Evolutionary conservation across 176 grass and related monocot genomes (phyloP), one percentile per base, ranked within the genome.

Genomic region (Tillandsia fasciculata): DNA sequence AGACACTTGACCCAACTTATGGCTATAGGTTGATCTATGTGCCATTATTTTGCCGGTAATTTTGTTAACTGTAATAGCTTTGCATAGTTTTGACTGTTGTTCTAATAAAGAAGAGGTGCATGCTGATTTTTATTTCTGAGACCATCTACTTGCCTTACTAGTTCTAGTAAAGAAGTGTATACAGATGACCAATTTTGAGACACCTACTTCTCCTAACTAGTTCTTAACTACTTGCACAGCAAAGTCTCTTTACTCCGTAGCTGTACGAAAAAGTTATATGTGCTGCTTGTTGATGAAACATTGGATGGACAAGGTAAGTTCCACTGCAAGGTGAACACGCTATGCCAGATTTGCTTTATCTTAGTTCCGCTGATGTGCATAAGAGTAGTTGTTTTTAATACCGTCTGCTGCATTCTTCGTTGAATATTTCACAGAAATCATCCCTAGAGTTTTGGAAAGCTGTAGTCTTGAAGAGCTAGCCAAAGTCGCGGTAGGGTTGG

Each of bases 191-290:
- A 18, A 20, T 9, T 61, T 61, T 2, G 10, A 18, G 56, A 20
- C 56, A 9, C 33, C 22, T 10, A 18, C 7, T 23, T 61, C 22
- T 18, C 56, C 56, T 61, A 18, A 61, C 22, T 18, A 61, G 56
- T 61, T 61, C n/a, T 61, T 20, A 69, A 13, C 61, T 63, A 59
- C 67, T 81, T 83, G 3, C 92, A 69, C 81, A 90, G 94, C 77
- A 78, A 97, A 71, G 74, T 90, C 74, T 86, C 83, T 69, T 83
- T 97, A 76, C 57, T 97, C 33, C 74, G 77, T 64, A 93, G 89
- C 88, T 87, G 79, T 64, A 65, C 79, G 70, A 84, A 87, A 65
- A 97, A 97, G 74, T 58, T 92, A 15, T 90, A 97, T 83, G 28
- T 93, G 63, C 59, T 93, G 64, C 53, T 79, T 28, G 72, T 87